Evolutionary conservation across 2,329 filamentous ascomycete genomes (phyloP).

Genomic region (Metarhizium robertsii): DNA sequence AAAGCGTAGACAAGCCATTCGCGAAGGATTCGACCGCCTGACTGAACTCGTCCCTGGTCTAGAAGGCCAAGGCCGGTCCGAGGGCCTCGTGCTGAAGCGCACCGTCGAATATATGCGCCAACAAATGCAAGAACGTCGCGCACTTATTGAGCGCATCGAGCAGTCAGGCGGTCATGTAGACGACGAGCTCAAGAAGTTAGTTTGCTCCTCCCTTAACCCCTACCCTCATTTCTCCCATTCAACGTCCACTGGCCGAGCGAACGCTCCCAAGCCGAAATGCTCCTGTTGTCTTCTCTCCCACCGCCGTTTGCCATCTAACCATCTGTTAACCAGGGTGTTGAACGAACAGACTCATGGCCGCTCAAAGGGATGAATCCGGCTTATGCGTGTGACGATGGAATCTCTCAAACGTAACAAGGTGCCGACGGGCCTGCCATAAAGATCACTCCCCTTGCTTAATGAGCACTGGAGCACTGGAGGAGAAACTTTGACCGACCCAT

Average conservation of each 20-base stretch:
- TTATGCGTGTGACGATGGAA: background rate
- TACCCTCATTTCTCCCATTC: background rate
- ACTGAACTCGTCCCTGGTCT: conserved; percentile 73
- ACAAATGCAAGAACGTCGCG: conserved; percentile 48
- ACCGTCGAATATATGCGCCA: conserved; percentile 58
- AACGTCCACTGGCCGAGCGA: background rate
- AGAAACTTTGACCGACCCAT: no score
- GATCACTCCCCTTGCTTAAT: background rate
- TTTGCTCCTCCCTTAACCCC: background rate
- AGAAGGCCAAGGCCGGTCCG: conserved; percentile 74
- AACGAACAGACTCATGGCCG: conserved; percentile 7
- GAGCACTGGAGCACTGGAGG: background rate
- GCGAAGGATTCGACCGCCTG: conserved; percentile 74
- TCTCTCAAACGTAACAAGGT: background rate
- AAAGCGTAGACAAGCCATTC: conserved; percentile 53
- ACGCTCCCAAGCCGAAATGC: no score
- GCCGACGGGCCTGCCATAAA: background rate
- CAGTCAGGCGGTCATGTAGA: conserved; percentile 47
- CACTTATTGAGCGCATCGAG: conserved; percentile 50
- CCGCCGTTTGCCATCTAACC: conserved; percentile 1
- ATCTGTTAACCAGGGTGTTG: conserved; percentile 4
- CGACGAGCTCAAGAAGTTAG: conserved; percentile 34
- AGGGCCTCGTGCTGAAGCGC: conserved; percentile 70
- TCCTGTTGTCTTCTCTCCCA: background rate
- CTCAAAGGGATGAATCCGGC: conserved; percentile 3